phyloP scores from a whole-genome alignment of 2,329 filamentous ascomycete species.

The Talaromyces sp. region DNA sequence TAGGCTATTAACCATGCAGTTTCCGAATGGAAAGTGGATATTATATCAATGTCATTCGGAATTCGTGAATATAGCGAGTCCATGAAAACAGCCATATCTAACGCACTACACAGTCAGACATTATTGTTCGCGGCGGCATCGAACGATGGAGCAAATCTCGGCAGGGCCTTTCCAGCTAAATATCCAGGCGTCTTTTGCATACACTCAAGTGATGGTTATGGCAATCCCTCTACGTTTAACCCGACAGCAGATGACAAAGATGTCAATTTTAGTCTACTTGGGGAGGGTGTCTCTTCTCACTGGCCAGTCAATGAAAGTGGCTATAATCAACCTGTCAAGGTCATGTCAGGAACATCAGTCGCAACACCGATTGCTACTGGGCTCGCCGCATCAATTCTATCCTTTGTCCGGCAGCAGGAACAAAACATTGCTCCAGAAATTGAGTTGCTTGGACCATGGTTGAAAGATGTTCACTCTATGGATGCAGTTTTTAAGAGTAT shows the following conservation, averaged over 20 bases:
- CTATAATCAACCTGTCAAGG: not conserved
- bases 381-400: not conserved
- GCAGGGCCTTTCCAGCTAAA: not conserved
- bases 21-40: not conserved
- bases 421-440: not conserved
- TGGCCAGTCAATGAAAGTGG: not conserved
- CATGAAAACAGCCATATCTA: not conserved
- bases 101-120: not conserved
- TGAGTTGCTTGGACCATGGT: not conserved
- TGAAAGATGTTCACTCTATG: not conserved
- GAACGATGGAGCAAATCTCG: not conserved
- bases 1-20: not conserved
- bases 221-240: not conserved
- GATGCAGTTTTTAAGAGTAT: not conserved
- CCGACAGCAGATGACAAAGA: not conserved
- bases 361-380: not conserved
- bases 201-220: not conserved
- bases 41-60: not conserved
- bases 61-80: not conserved
- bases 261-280: not conserved
- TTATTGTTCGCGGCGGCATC: not conserved
- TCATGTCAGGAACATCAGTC: not conserved
- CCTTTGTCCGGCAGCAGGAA: not conserved
- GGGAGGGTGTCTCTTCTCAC: not conserved
- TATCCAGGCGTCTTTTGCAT: not conserved